A percentile compares a stretch with the other conserved stretches of the same genome.
phyloP scores from a whole-genome alignment of 208 protist species.

The Naegleria fowleri region DNA sequence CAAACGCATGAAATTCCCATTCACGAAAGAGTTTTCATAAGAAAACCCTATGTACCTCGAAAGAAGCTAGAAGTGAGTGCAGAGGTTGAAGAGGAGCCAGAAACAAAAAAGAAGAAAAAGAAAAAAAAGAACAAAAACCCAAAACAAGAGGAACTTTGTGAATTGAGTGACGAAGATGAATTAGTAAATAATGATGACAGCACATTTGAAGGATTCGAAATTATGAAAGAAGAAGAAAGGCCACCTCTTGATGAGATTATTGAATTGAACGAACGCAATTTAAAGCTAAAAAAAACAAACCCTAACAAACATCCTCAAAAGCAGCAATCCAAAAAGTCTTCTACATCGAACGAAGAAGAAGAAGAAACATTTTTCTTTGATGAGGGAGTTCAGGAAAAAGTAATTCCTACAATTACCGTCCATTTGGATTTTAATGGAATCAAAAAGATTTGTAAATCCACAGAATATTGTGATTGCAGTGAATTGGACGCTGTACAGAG shows the following conservation, averaged over 20 bases:
- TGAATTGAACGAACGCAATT: background rate
- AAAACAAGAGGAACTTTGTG: background rate
- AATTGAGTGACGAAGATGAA: background rate
- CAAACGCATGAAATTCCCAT: no score
- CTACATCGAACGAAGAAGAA: no score
- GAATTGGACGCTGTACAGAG: background rate
- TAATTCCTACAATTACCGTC: background rate
- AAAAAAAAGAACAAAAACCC: background rate
- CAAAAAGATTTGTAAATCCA: background rate
- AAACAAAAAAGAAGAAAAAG: background rate
- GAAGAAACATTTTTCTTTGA: no score
- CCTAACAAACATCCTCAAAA: no score
- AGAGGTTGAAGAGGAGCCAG: background rate
- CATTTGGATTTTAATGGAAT: background rate
- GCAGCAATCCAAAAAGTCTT: no score
- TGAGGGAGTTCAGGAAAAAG: background rate
- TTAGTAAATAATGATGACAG: background rate
- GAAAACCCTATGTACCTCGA: background rate
- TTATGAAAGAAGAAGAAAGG: no score
- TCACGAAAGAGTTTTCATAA: no score
- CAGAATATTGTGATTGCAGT: background rate
- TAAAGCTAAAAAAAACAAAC: no score
- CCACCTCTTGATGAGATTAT: no score
- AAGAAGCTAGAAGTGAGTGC: background rate
- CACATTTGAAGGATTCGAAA: background rate